Percentiles rank a stretch among this genome's conserved stretches.
Evolutionary conservation across 129 eudicot species (phyloP).

Genomic region (Flaveria robusta): DNA sequence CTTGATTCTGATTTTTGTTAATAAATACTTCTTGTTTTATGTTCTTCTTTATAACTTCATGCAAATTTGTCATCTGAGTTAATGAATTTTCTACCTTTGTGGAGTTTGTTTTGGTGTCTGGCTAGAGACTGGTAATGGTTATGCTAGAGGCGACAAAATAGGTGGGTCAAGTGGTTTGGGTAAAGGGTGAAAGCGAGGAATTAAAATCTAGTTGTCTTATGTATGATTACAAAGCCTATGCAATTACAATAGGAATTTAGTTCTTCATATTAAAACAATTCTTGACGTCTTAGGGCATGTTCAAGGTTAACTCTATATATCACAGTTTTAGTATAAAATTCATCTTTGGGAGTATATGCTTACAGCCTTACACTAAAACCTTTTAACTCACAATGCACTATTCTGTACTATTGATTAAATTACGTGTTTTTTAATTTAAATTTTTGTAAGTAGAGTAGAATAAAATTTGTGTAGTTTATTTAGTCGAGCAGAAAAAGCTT

Average conservation of each 20-base stretch:
- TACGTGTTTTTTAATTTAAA: not conserved
- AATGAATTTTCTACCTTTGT: not conserved
- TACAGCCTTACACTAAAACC: not conserved
- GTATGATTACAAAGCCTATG: not conserved
- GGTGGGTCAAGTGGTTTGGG: not conserved
- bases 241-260: not conserved
- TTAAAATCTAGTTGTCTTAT: not conserved
- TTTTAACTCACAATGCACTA: not conserved
- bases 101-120: not conserved
- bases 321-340: not conserved
- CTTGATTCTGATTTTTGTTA: not conserved
- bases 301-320: not conserved
- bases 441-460: not conserved
- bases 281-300: not conserved
- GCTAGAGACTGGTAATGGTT: not conserved
- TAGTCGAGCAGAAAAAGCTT: too few species aligned
- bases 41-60: too few species aligned
- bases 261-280: not conserved
- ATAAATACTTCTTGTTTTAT: not conserved
- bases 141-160: not conserved
- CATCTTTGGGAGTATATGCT: not conserved
- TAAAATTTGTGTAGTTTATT: too few species aligned
- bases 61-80: too few species aligned
- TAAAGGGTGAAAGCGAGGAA: not conserved
- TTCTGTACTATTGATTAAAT: not conserved